Conservation (phyloP, 495 filamentous ascomycete species). For the Glonium stellatum region DNA sequence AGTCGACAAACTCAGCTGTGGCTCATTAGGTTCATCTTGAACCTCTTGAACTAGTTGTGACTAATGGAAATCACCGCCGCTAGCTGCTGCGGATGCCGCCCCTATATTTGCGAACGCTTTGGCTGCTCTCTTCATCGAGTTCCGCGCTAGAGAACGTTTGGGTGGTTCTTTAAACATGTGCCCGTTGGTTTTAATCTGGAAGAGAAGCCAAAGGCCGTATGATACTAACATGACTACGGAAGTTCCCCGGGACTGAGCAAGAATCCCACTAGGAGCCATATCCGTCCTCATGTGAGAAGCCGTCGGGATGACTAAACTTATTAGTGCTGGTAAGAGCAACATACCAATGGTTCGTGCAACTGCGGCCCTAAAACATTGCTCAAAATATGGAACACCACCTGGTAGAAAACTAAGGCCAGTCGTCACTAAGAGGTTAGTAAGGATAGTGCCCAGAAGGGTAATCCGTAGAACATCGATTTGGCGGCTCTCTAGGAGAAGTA, state of each 20-base stretch:
- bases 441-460: conserved; percentile 15
- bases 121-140: too few species aligned
- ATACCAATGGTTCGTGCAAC: conserved; percentile 6
- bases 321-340: conserved; percentile 6
- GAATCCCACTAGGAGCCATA: background rate
- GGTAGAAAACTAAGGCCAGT: conserved; percentile 21
- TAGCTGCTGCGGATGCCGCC: conserved; percentile 2
- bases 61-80: background rate
- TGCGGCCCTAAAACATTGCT: conserved; percentile 16
- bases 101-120: too few species aligned
- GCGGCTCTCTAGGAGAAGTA: conserved; percentile 15
- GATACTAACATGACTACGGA: conserved; percentile 29
- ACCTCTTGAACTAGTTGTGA: background rate
- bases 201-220: conserved; percentile 30
- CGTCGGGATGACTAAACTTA: conserved; percentile 9
- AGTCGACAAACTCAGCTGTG: background rate
- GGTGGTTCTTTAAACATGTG: too few species aligned
- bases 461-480: conserved; percentile 16
- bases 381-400: conserved; percentile 12
- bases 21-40: background rate
- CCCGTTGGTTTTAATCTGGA: conserved; percentile 27
- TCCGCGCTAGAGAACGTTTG: too few species aligned
- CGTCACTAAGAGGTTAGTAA: conserved; percentile 23
- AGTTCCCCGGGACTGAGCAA: conserved; percentile 26
- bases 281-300: background rate